Evolutionary conservation across 805 yeast genomes (phyloP), one percentile per base, ranked within the genome.

Genomic region (Candida insectorum): DNA sequence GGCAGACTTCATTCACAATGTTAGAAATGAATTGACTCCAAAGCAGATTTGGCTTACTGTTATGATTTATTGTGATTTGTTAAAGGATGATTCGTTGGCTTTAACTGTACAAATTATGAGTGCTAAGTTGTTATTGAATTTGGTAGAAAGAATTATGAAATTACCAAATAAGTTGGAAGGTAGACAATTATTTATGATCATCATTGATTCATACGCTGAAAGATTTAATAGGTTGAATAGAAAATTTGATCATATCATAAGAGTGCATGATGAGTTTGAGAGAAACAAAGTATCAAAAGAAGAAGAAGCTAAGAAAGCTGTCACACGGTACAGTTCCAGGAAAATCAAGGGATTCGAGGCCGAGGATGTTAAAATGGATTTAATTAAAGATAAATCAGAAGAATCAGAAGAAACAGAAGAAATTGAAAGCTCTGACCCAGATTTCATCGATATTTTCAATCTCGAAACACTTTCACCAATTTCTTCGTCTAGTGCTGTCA

Each of bases 31-130:
- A 45, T 64, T 93, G 33, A 80, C 85, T 1, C 76, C 89, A 2
- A 78, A 76, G 24, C 96, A 87, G 52, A 82, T 93, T 8, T 81
- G 95, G 81, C 79, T 82, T 37, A 85, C 96, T 0, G 91, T 94
- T 4, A 75, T 71, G 27, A 81, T 86, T 36, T 93, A 87, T 52
- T 82, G 95, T 49, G 74, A 73, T 18, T 79, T 87, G 45, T 63
- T 93, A 41, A 82, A 83, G 46, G 97, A 94, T 52, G 79, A 77
- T 42, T 65, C 89, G 0, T 62, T 93, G 43, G 93, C 95, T 1
- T 71, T 86, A 40, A 85, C 95, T 5, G 96, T 89, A 23, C 97
- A 94, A 56, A 85, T 89, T 7, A 88, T 93, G 97, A 85, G 96
- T 60, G 96, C 97, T 2, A 91, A 89, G 58, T 65, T 93, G 20